These are phyloP conservation scores for Pseudisothecium myosuroides DNA, from an alignment of 225 moss, liverwort and hornwort genomes.

Conservation along the genomic window DNA sequence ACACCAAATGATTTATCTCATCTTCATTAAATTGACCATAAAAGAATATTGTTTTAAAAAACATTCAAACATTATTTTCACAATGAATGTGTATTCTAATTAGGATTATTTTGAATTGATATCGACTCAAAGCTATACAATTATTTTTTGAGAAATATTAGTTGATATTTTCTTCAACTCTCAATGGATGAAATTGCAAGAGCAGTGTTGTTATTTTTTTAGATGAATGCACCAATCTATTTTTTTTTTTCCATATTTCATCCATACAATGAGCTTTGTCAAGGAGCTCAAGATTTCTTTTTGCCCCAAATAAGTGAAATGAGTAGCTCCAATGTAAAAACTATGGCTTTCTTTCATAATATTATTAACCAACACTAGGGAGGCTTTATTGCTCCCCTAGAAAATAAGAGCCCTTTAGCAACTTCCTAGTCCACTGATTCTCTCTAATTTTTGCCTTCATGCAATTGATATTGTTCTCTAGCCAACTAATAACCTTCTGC, in stretches of 20 bases:
- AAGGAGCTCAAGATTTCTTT: neutral
- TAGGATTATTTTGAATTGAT: neutral
- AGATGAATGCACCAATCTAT: neutral
- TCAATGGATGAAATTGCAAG: neutral
- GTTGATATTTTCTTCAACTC: rapidly evolving
- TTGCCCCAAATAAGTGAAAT: neutral
- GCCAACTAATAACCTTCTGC: neutral
- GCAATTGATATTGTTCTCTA: neutral
- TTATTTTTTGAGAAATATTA: rapidly evolving
- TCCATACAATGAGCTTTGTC: rapidly evolving
- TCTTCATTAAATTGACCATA: neutral
- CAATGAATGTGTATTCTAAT: neutral
- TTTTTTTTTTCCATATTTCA: neutral
- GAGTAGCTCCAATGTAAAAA: rapidly evolving
- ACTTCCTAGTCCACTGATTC: too few relatives aligned
- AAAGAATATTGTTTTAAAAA: neutral
- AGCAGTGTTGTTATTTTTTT: rapidly evolving
- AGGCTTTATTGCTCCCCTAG: too few relatives aligned
- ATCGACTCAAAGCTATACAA: neutral
- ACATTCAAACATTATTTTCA: neutral
- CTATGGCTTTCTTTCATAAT: rapidly evolving
- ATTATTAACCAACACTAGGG: neutral
- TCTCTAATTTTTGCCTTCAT: neutral
- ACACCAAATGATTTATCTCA: neutral
- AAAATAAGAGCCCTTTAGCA: too few relatives aligned